Evolutionary conservation across 371 early-diverging fungal species (phyloP), one percentile per base, ranked within the genome.

Genomic region (Gilbertella persicaria): DNA sequence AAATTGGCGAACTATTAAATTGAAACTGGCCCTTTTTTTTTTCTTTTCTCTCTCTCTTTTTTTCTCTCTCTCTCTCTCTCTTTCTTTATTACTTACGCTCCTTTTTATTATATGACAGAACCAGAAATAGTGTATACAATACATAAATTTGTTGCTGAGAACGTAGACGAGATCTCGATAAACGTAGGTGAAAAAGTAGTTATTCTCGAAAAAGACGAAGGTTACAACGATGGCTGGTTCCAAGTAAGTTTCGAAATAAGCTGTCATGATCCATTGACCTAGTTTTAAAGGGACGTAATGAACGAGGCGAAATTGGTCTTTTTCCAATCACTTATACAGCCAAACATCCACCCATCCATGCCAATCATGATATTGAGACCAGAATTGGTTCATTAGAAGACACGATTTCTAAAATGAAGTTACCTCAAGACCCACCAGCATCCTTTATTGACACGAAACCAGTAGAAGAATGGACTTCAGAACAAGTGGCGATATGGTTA

Each of bases 151-250:
- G 65, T 66, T 42, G 83, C 86, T 33, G 88, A 86, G 52, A 84
- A 87, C 43, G 81, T 78, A 23, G 92, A 92, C 57, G 92, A 92
- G 55, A 82, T 92, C 50, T 69, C 79, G 16, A 87, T 92, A 50
- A 55, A 74, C 28, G 75, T 75, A 23, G 88, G 84, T 9, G 90
- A 92, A 42, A 79, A 85, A 28, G 76, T 92, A 8, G 63, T 85
- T 25, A 84, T 92, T 1, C 54, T 90, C 12, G 88, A 89, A 56
- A 78, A 77, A 52, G 92, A 92, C 62, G 90, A 89, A 16, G 74
- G 78, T 9, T 90, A 78, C 61, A 75, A 76, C 24, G 92, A 92
- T 64, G 91, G 91, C 20, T 92, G 92, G 91, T 92, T 89, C 87
- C 48, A 62, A 50, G 62, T 61, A 62, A 44, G 42, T n/a, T n/a